Conservation (phyloP, 2,329 filamentous ascomycete species). For the Lachnellula hyalina region DNA sequence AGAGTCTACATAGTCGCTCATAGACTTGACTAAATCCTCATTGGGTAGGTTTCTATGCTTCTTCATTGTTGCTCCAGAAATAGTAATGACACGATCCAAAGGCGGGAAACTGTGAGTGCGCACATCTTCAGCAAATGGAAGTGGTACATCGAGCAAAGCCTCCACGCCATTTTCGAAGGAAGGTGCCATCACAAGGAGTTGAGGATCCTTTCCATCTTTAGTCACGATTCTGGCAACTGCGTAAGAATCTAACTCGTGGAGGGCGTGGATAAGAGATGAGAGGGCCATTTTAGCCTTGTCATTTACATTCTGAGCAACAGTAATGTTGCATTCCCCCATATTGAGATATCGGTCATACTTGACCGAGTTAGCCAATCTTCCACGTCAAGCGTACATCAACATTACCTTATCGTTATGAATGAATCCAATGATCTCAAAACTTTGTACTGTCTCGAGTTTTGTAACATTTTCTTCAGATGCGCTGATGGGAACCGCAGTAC, state of each 20-base stretch:
- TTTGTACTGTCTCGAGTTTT: slow-evolving; percentile 71
- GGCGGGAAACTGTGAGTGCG: slow-evolving; percentile 88
- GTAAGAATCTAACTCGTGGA: slow-evolving; percentile 79
- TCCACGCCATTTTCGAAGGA: slow-evolving; percentile 74
- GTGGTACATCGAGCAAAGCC: slow-evolving; percentile 80
- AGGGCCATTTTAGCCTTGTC: slow-evolving; percentile 79
- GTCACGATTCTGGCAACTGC: slow-evolving; percentile 79
- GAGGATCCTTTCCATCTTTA: slow-evolving; percentile 76
- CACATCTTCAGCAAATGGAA: slow-evolving; percentile 91
- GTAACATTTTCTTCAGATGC: slow-evolving; percentile 83
- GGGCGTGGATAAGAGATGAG: slow-evolving; percentile 82
- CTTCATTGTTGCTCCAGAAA: slow-evolving; percentile 74
- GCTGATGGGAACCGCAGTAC: slow-evolving; percentile 84
- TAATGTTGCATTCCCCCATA: slow-evolving; percentile 75
- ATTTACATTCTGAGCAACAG: slow-evolving; percentile 71
- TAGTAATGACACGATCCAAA: slow-evolving; percentile 77
- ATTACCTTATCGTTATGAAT: slow-evolving; percentile 63
- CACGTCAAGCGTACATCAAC: too few relatives aligned
- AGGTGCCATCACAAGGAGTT: slow-evolving; percentile 73
- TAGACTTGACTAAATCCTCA: slow-evolving; percentile 67
- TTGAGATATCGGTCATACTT: slow-evolving; percentile 80
- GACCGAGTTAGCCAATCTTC: slow-evolving; percentile 7
- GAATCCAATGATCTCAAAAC: slow-evolving; percentile 83
- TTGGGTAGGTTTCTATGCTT: slow-evolving; percentile 80
- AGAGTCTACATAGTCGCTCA: slow-evolving; percentile 86